phyloP scores from a whole-genome alignment of 164 flowering plant species.

The Saururus chinensis region DNA sequence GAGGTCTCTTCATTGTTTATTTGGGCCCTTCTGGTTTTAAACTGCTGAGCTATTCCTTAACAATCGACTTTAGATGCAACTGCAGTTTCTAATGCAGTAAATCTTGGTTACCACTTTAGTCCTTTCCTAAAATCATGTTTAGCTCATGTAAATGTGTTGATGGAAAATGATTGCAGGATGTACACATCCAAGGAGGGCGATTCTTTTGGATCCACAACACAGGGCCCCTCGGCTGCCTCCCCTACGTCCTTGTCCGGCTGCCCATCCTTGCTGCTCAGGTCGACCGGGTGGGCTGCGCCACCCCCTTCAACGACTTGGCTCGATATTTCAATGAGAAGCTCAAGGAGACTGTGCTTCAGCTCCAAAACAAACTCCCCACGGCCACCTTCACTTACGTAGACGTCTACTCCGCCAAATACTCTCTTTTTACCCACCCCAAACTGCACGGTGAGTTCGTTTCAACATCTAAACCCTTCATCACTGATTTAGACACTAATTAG shows the following conservation, averaged over 20 bases:
- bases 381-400: slow-evolving; percentile 49
- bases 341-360: slow-evolving; percentile 28
- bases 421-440: not conserved
- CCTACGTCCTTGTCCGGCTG: slow-evolving; percentile 25
- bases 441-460: not conserved
- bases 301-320: slow-evolving; percentile 38
- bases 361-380: slow-evolving; percentile 26
- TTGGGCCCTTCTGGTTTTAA: too few species aligned
- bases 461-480: too few species aligned
- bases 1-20: too few species aligned
- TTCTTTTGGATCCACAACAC: slow-evolving; percentile 60
- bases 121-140: too few species aligned
- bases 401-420: slow-evolving; percentile 36
- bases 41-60: too few species aligned
- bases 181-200: slow-evolving; percentile 40
- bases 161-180: slow-evolving; percentile 10
- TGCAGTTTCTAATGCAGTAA: too few species aligned
- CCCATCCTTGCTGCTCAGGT: slow-evolving; percentile 19
- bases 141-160: too few species aligned
- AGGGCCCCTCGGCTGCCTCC: slow-evolving; percentile 49
- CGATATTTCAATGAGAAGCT: slow-evolving; percentile 30
- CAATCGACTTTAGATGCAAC: too few species aligned
- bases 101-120: too few species aligned
- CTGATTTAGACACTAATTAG: too few species aligned
- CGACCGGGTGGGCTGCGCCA: slow-evolving; percentile 38